Evolutionary conservation across 805 yeast genomes (phyloP).

Genomic region (Pichia cephalocereana): DNA sequence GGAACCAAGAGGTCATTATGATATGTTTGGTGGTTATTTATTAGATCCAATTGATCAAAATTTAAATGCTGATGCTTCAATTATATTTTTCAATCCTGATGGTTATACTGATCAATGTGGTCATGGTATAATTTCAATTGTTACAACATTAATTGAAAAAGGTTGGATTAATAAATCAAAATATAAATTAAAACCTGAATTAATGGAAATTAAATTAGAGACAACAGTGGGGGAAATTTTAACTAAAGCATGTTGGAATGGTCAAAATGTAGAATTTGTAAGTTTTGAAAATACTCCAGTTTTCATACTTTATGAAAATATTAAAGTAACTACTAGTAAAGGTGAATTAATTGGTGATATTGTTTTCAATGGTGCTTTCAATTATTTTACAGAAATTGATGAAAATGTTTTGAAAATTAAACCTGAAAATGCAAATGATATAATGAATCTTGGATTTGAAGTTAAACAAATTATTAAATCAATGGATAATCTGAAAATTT

Average conservation of each 20-base stretch:
- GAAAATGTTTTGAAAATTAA: constrained; percentile 8
- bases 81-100: constrained; percentile 19
- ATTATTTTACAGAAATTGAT: constrained; percentile 14
- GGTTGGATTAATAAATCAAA: constrained; percentile 13
- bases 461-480: constrained; percentile 11
- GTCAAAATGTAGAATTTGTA: constrained; percentile 17
- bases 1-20: constrained; percentile 24
- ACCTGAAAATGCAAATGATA: constrained; percentile 13
- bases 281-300: constrained; percentile 19
- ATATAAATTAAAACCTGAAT: constrained; percentile 15
- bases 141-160: constrained; percentile 14
- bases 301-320: constrained; percentile 12
- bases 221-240: constrained; percentile 20
- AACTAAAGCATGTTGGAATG: constrained; percentile 19
- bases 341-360: constrained; percentile 19
- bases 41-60: constrained; percentile 11
- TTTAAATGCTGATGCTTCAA: constrained; percentile 18
- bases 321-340: constrained; percentile 10
- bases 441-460: constrained; percentile 15
- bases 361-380: constrained; percentile 22
- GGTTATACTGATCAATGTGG: constrained; percentile 25
- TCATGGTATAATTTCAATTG: constrained; percentile 21
- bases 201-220: constrained; percentile 15
- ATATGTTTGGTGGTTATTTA: constrained; percentile 22
- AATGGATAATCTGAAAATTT: constrained; percentile 7